These are phyloP conservation scores for Xerocomellus dryophilus DNA, from an alignment of 768 basidiomycete species.

Conservation along the genomic window DNA sequence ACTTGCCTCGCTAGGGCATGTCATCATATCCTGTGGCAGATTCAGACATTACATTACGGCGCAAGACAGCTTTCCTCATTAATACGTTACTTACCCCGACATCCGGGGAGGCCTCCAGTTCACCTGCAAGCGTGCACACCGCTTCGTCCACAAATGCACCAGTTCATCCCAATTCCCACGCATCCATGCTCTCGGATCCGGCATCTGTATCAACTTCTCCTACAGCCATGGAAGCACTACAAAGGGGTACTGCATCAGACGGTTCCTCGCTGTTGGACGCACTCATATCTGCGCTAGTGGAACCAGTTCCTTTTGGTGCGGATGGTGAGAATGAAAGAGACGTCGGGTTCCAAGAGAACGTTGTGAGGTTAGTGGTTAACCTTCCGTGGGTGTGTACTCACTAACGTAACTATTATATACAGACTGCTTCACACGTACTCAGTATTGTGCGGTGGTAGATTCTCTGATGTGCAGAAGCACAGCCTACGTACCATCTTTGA, in stretches of 20 bases:
- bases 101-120: constrained; percentile 7
- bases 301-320: constrained; percentile 60
- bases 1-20: neutral
- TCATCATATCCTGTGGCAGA: constrained; percentile 42
- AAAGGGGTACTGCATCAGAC: constrained; percentile 29
- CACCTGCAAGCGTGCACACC: constrained; percentile 17
- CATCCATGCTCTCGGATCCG: constrained; percentile 57
- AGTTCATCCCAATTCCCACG: constrained; percentile 73
- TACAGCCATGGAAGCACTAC: constrained; percentile 48
- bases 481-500: constrained; percentile 29
- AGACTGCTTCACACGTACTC: constrained; percentile 56
- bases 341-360: constrained; percentile 63
- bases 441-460: constrained; percentile 37
- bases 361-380: constrained; percentile 42
- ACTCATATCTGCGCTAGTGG: constrained; percentile 49
- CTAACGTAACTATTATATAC: neutral
- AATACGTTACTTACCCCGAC: constrained; percentile 63
- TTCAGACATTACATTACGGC: constrained; percentile 70
- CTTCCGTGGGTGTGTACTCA: neutral
- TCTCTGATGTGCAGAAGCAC: constrained; percentile 32
- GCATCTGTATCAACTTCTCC: constrained; percentile 48
- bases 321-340: constrained; percentile 68
- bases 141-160: constrained; percentile 30
- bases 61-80: constrained; percentile 77
- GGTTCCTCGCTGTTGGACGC: constrained; percentile 41